Base-by-base conservation (phyloP, 1,139 yeast genomes). In the Lodderomyces elongisporus region DNA sequence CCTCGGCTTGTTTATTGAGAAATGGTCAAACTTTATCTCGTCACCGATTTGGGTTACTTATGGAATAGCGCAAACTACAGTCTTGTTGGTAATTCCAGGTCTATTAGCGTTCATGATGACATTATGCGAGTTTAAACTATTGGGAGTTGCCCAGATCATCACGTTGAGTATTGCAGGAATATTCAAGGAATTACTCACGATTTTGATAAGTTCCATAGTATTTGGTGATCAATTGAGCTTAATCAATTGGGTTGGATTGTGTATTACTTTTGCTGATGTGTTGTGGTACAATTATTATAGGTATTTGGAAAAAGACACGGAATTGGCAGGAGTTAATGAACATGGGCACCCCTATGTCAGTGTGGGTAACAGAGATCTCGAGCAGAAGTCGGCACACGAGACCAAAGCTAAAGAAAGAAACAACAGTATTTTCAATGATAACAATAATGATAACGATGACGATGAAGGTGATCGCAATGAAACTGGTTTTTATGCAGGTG, bases 131-230 rank as follows among this genome's bases (percentile, higher is more conserved):
- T 91, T 85, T 58, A 79, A 84, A 42, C 74, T 91, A 12, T 66
- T 91, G 32, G 80, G 85, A 37, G 75, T 83, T 32, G 85, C 96
- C 0, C 85, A 85, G 38, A 91, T 93, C 10, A 69, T 88, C 25
- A 89, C 98, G 1, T 62, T 91, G 25, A 80, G 93, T 4, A 77
- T 91, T 24, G 95, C 95, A 0, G 98, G 98, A 2, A 85, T 91
- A 21, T 84, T 89, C 51, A 91, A 91, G 54, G 98, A 91, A 55
- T 66, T 91, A 6, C 64, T 89, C 33, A 91, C 97, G 0, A 85
- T 91, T 29, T 52, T 78, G 22, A 66, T 82, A 2, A 79, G 95
- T 17, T 69, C 82, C 36, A 41, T 85, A 4, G 69, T 87, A 10
- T 85, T 87, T 56, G 83, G 85, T 25, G 98, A 91, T 56, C 57